phyloP scores from a whole-genome alignment of 1,139 yeast genomes.

The Kluyveromyces sp. region DNA sequence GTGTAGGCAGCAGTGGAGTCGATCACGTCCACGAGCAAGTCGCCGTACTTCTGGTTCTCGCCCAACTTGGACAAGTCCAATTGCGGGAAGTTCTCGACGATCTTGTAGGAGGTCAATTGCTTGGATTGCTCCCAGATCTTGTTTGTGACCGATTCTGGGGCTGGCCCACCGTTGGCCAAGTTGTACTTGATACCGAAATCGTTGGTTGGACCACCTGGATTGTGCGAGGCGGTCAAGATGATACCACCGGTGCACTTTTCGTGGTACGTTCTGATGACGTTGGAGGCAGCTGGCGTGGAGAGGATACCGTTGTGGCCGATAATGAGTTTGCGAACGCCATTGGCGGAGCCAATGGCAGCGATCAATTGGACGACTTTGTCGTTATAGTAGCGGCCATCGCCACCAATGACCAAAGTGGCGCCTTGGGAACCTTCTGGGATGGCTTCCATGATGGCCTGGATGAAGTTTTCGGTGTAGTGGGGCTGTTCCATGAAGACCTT shows the following conservation, averaged over 20 bases:
- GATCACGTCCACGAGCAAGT: slow-evolving; percentile 66
- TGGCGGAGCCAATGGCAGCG: slow-evolving; percentile 79
- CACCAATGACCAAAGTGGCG: slow-evolving; percentile 84
- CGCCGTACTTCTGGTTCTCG: slow-evolving; percentile 35
- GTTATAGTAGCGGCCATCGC: slow-evolving; percentile 93
- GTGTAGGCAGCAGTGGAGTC: slow-evolving; percentile 79
- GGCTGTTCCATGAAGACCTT: slow-evolving; percentile 64
- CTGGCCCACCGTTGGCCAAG: slow-evolving; percentile 94
- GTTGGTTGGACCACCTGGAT: slow-evolving; percentile 95
- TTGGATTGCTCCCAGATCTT: slow-evolving; percentile 69
- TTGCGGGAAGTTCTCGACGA: slow-evolving; percentile 43
- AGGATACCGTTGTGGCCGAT: slow-evolving; percentile 83
- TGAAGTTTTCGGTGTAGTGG: slow-evolving; percentile 86
- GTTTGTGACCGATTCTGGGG: slow-evolving; percentile 93
- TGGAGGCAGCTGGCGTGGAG: slow-evolving; percentile 95
- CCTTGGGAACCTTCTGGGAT: slow-evolving; percentile 82
- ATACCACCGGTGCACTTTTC: slow-evolving; percentile 84
- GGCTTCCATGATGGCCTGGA: slow-evolving; percentile 76
- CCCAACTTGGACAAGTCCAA: slow-evolving; percentile 62
- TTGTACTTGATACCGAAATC: slow-evolving; percentile 96
- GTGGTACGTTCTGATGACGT: slow-evolving; percentile 63
- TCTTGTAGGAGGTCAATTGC: slow-evolving; percentile 52
- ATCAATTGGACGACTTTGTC: slow-evolving; percentile 75
- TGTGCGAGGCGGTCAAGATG: slow-evolving; percentile 92
- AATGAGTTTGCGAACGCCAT: slow-evolving; percentile 77